Conservation (phyloP, 495 filamentous ascomycete species). For the Cercophora samala region DNA sequence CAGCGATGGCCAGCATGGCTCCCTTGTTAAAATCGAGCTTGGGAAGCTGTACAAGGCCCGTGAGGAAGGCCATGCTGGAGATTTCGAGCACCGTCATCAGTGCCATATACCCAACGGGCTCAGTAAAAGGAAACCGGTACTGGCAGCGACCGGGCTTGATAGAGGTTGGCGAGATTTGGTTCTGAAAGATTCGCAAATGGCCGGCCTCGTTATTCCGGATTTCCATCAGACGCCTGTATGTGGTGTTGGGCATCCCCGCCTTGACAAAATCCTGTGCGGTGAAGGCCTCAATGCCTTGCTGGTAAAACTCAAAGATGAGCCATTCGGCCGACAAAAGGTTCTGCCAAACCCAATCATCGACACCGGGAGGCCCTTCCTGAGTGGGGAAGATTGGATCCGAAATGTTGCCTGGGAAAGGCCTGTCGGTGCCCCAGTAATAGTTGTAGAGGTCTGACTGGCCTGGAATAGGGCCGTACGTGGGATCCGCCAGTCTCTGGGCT, state of each 20-base stretch:
- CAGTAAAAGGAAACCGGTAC: conserved; percentile 44
- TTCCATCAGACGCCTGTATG: conserved; percentile 49
- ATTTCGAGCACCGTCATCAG: conserved; percentile 50
- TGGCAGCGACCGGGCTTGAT: conserved; percentile 52
- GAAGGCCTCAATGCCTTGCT: conserved; percentile 48
- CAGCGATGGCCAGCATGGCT: conserved; percentile 48
- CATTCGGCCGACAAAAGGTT: conserved; percentile 54
- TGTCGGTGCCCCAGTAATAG: conserved; percentile 40
- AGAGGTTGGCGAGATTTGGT: conserved; percentile 49
- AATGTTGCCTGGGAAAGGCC: conserved; percentile 48
- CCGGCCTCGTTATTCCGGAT: conserved; percentile 58
- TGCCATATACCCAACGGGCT: conserved; percentile 41
- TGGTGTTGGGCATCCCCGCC: conserved; percentile 43
- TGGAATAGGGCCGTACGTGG: conserved; percentile 41
- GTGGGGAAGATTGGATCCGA: conserved; percentile 44
- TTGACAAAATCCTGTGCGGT: conserved; percentile 39
- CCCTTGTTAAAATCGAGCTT: conserved; percentile 35
- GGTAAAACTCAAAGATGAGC: conserved; percentile 56
- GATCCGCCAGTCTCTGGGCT: conserved; percentile 39
- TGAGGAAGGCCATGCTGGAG: conserved; percentile 54
- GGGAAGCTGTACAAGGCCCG: conserved; percentile 48
- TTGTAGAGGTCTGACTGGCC: conserved; percentile 44
- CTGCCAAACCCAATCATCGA: conserved; percentile 51
- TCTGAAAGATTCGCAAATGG: conserved; percentile 55
- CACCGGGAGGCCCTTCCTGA: conserved; percentile 34